Evolutionary conservation across 2,329 filamentous ascomycete genomes (phyloP).

Genomic region (Talaromyces sp.): DNA sequence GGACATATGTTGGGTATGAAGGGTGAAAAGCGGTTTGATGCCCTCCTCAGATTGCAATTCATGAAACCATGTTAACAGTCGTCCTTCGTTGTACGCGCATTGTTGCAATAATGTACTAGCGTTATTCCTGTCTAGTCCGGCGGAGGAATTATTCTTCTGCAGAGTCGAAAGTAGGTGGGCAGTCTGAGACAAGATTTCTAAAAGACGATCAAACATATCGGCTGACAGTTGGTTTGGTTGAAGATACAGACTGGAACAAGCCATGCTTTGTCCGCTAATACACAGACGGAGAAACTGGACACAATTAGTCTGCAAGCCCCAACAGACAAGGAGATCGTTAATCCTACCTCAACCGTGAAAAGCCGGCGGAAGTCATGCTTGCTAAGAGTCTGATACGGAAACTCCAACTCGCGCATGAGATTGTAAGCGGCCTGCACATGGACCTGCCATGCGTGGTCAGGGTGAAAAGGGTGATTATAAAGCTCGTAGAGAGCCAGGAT

Average conservation of each 20-base stretch:
- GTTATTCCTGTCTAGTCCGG: not conserved
- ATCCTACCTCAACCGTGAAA: not conserved
- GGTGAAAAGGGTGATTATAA: not conserved
- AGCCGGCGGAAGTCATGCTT: not conserved
- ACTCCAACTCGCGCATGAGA: not conserved
- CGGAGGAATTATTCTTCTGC: not conserved
- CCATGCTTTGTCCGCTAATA: not conserved
- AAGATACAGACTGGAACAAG: not conserved
- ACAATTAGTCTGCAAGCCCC: not conserved
- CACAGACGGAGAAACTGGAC: not conserved
- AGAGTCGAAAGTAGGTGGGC: not conserved
- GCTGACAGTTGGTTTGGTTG: not conserved
- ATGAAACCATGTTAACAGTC: not conserved
- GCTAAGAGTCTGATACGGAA: not conserved
- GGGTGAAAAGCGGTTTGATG: not conserved
- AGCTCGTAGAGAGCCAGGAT: not conserved
- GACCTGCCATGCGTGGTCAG: not conserved
- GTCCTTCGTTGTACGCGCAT: not conserved
- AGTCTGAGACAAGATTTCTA: not conserved
- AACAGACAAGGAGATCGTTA: not conserved
- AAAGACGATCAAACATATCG: not conserved
- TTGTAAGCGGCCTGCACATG: slow-evolving; percentile 1
- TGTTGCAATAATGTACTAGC: not conserved
- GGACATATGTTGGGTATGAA: no score
- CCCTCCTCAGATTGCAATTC: not conserved